phyloP scores from a whole-genome alignment of 2,329 filamentous ascomycete genomes.

The Aspergillus pseudonomiae region DNA sequence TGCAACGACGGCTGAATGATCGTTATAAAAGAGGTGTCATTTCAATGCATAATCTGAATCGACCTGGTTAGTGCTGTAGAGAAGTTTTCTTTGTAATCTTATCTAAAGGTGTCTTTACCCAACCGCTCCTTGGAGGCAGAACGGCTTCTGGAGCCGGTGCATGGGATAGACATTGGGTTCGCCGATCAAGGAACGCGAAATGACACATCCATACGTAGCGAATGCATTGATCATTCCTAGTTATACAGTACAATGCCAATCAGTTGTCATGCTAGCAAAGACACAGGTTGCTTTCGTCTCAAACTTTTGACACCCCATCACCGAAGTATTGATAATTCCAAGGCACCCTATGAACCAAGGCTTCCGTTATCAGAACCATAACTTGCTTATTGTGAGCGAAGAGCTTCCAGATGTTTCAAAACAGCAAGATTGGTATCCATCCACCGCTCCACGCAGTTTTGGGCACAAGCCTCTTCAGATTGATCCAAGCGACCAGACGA shows the following conservation, averaged over 20 bases:
- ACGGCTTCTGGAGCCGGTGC: background rate
- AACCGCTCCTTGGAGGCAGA: background rate
- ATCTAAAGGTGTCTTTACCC: background rate
- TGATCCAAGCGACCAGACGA: constrained; percentile 72
- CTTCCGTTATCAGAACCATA: background rate
- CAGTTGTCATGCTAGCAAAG: background rate
- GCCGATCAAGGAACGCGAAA: background rate
- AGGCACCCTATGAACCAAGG: background rate
- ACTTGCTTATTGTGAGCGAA: constrained; percentile 50
- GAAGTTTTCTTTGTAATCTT: background rate
- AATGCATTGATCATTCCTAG: background rate
- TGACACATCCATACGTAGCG: background rate
- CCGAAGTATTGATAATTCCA: background rate
- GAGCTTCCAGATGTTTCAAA: constrained; percentile 77
- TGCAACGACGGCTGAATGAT: constrained; percentile 42
- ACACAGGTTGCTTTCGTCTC: background rate
- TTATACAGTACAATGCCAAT: background rate
- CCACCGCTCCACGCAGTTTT: constrained; percentile 93
- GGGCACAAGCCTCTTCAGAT: constrained; percentile 78
- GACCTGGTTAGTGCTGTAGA: background rate
- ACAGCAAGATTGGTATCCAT: constrained; percentile 85
- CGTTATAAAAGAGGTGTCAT: constrained; percentile 36
- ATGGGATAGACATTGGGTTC: background rate
- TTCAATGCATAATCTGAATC: constrained; percentile 28
- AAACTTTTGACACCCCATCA: background rate